Evolutionary conservation across 352 stramenopile species (phyloP), one percentile per base, ranked within the genome.

Genomic region (Hyaloperonospora arabidopsidis): DNA sequence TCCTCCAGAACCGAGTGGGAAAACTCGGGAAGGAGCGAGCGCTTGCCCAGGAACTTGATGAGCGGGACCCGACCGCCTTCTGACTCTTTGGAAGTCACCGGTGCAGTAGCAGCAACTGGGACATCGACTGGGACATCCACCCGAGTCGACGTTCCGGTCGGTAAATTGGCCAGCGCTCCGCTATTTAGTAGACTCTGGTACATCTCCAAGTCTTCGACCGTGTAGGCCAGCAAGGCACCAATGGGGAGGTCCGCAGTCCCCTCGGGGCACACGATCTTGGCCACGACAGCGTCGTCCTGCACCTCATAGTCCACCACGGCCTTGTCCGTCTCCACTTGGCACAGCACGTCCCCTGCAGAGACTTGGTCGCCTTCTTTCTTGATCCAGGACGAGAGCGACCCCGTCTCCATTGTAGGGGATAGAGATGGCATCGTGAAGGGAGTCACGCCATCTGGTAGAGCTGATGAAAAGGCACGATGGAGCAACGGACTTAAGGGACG

Each of bases 311-410:
- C 95, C 39, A 99, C 96, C 18, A 95, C 95, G 28, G 97, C 96
- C 76, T 99, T 99, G 80, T 99, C 96, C 13, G 96, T 99, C 73
- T 99, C 96, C 53, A 99, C 92, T 53, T 97, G 85, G 68, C 89
- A 97, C 22, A 98, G 68, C 19, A 97, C 85, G 67, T 98, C 89
- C 34, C 95, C 95, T 0, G 95, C 79, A 19, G 63, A 57, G 54
- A 98, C 87, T 43, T 81, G 61, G 13, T 97, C 86, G 48, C 95
- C 96, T 56, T 97, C 89, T 29, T 86, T 80, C 65, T 87, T 89
- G 52, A 97, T 92, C 95, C 96, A 98, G 51, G 81, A 65, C 7
- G 93, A 88, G 56, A 99, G 93, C 40, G 74, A 96, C 38, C 96
- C 96, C 5, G 77, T 82, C 57, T 89, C 85, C 96, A 99, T 99